Conservation (phyloP, 768 basidiomycete genomes). For the Kwoniella pini region DNA sequence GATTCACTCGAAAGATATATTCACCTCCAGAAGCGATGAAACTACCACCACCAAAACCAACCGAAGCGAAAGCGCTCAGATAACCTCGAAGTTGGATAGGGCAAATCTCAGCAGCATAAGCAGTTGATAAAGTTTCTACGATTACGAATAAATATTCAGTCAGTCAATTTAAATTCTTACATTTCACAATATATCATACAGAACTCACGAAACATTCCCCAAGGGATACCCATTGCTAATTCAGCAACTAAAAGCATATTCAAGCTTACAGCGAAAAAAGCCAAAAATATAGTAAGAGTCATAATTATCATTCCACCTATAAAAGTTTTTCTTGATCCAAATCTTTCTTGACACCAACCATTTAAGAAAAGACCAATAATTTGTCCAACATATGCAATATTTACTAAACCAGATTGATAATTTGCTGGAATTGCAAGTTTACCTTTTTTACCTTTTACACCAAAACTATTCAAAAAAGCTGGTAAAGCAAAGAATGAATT, state of each 20-base stretch:
- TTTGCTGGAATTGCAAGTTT: slow-evolving; percentile 46
- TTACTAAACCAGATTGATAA: slow-evolving; percentile 48
- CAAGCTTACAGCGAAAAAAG: slow-evolving; percentile 30
- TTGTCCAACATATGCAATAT: slow-evolving; percentile 46
- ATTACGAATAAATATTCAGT: not conserved
- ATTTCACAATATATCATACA: not conserved
- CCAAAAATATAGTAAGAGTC: slow-evolving; percentile 31
- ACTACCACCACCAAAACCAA: slow-evolving; percentile 33
- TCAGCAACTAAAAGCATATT: slow-evolving; percentile 34
- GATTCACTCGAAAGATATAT: not conserved
- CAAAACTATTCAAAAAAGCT: slow-evolving; percentile 23
- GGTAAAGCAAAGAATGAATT: slow-evolving; percentile 34
- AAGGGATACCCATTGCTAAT: slow-evolving; percentile 31
- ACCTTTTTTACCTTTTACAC: slow-evolving; percentile 17
- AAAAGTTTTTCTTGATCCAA: slow-evolving; percentile 23
- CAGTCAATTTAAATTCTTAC: too few species aligned
- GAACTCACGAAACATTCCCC: slow-evolving; percentile 39
- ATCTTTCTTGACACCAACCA: slow-evolving; percentile 29
- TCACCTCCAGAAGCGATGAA: slow-evolving; percentile 11
- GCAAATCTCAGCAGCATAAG: slow-evolving; percentile 42
- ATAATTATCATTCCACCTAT: slow-evolving; percentile 32
- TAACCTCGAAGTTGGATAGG: slow-evolving; percentile 49
- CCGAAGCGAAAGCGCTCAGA: slow-evolving; percentile 43
- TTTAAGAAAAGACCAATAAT: slow-evolving; percentile 34
- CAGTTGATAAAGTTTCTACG: slow-evolving; percentile 36